Evolutionary conservation across 2,329 filamentous ascomycete species (phyloP).

Genomic region (Corynespora cassiicola): DNA sequence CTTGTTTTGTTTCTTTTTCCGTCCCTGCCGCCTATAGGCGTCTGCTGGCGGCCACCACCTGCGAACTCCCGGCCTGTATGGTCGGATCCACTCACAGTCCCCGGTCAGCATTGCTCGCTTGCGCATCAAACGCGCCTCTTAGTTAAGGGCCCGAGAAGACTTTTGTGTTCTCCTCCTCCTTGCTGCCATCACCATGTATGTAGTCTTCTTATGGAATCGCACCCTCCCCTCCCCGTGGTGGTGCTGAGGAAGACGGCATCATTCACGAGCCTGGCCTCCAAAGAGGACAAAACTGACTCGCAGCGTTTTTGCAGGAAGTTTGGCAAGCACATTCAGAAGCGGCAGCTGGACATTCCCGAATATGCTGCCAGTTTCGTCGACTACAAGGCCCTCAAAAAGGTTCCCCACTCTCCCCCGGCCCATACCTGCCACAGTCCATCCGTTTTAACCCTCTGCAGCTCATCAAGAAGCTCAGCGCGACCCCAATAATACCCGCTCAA

Average conservation of each 20-base stretch:
- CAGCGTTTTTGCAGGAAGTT: conserved; percentile 80
- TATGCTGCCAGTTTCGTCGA: conserved; percentile 99
- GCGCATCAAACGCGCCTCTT: conserved; percentile 33
- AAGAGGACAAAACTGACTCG: conserved; percentile 46
- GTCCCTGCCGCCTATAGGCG: conserved; percentile 32
- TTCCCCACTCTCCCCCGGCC: conserved; percentile 47
- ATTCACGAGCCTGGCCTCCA: conserved; percentile 42
- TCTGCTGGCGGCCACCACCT: conserved; percentile 34
- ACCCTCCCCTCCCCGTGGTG: conserved; percentile 34
- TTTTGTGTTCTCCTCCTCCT: conserved; percentile 25
- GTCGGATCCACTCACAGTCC: conserved; percentile 32
- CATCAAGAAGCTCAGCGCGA: conserved; percentile 97
- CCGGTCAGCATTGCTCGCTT: conserved; percentile 35
- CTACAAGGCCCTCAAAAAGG: conserved; percentile 99
- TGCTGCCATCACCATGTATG: conserved; percentile 44
- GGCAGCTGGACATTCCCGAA: conserved; percentile 97
- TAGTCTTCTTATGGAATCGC: conserved; percentile 42
- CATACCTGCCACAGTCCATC: conserved; percentile 7
- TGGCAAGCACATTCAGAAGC: conserved; percentile 98
- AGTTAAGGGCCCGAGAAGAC: conserved; percentile 23
- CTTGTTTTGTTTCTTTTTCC: conserved; percentile 30
- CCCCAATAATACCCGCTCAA: conserved; percentile 80
- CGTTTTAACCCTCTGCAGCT: conserved; percentile 65
- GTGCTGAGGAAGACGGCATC: conserved; percentile 41
- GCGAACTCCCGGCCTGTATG: conserved; percentile 37